Evolutionary conservation across 2,329 filamentous ascomycete genomes (phyloP).

Genomic region (Diaporthe capsici): DNA sequence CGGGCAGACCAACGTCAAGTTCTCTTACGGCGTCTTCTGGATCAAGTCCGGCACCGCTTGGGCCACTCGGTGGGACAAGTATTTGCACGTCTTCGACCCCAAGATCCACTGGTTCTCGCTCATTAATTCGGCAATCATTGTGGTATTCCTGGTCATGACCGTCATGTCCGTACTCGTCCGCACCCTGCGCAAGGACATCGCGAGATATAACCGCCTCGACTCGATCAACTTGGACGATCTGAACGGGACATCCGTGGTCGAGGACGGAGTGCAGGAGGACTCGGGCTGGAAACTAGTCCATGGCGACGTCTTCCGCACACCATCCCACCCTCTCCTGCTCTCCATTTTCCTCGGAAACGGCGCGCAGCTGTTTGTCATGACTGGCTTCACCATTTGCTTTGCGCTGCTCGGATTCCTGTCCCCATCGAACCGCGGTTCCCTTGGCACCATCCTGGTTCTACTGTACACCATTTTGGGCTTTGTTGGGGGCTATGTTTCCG

Average conservation of each 20-base stretch:
- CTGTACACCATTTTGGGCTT: constrained; percentile 95
- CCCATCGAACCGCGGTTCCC: constrained; percentile 92
- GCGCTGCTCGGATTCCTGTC: constrained; percentile 95
- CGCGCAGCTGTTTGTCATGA: constrained; percentile 97
- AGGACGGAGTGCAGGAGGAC: constrained; percentile 96
- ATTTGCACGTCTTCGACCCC: constrained; percentile 95
- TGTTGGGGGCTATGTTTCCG: constrained; percentile 90
- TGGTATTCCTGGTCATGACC: constrained; percentile 90
- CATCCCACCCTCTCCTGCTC: constrained; percentile 84
- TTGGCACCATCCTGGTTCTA: constrained; percentile 93
- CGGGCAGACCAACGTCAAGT: constrained; percentile 75
- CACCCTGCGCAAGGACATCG: constrained; percentile 94
- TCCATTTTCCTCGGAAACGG: constrained; percentile 93
- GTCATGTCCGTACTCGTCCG: constrained; percentile 93
- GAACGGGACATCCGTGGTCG: constrained; percentile 81
- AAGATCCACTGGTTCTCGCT: constrained; percentile 99
- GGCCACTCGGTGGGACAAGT: constrained; percentile 99
- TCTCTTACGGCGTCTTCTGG: constrained; percentile 96
- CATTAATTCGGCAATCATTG: constrained; percentile 95
- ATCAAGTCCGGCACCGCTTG: constrained; percentile 86
- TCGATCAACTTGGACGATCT: constrained; percentile 92
- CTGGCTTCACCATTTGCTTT: constrained; percentile 92
- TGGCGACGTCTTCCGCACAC: constrained; percentile 94
- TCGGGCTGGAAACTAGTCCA: constrained; percentile 99
- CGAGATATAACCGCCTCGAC: constrained; percentile 94